A percentile compares a stretch with the other conserved stretches of the same genome.
These are phyloP conservation scores for Gentiana straminea DNA, from an alignment of 257 asterid genomes.

Conservation along the genomic window DNA sequence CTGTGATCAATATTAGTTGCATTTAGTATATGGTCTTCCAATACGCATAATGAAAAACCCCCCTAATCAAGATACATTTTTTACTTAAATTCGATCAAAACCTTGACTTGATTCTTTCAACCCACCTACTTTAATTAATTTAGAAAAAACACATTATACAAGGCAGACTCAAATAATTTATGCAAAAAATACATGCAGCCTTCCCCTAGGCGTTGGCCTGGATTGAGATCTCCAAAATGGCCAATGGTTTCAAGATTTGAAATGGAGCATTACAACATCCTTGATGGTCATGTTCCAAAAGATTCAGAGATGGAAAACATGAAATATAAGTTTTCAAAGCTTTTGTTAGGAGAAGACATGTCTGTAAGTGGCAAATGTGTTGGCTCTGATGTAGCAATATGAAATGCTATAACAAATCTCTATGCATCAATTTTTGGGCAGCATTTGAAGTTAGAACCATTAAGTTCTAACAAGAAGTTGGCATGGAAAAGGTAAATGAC, in stretches of 20 bases:
- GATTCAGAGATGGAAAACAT: slow-evolving; percentile 83
- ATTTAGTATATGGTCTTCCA: no score
- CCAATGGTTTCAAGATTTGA: slow-evolving; percentile 54
- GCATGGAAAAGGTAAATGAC: slow-evolving; percentile 93
- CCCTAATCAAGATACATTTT: no score
- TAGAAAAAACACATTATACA: no score
- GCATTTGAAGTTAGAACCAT: slow-evolving; percentile 65
- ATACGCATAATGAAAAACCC: no score
- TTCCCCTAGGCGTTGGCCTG: slow-evolving; percentile 56
- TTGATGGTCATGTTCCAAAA: slow-evolving; percentile 13
- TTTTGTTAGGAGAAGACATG: slow-evolving; percentile 86
- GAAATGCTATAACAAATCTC: slow-evolving; percentile 83
- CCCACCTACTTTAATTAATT: no score
- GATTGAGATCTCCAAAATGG: slow-evolving; percentile 64
- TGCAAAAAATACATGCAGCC: slow-evolving; percentile 4
- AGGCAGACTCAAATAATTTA: no score
- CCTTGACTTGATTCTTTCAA: no score
- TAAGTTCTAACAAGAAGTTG: slow-evolving; percentile 45
- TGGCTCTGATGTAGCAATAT: slow-evolving; percentile 63
- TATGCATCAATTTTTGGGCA: slow-evolving; percentile 84
- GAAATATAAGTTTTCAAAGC: slow-evolving; percentile 84
- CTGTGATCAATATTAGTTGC: no score
- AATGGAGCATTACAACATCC: slow-evolving; percentile 42
- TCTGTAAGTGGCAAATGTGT: slow-evolving; percentile 94
- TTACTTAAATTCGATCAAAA: no score